A percentile compares a stretch with the other conserved stretches of the same genome.
Conservation (phyloP, 441 rosid genomes). For the Viola pubescens region DNA sequence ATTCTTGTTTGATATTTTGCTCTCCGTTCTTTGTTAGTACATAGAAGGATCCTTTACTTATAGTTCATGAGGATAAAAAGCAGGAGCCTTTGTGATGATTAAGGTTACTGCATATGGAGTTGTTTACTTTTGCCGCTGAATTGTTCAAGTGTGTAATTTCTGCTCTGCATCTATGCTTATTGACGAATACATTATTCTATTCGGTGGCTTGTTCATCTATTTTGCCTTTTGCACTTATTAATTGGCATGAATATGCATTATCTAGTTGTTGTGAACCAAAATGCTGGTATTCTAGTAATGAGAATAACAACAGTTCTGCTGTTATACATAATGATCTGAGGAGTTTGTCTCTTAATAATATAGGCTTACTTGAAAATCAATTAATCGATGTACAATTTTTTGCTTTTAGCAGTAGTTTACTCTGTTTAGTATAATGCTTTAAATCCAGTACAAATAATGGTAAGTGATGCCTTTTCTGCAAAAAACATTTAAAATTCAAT, state of each 20-base stretch:
- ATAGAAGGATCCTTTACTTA: constrained; percentile 86
- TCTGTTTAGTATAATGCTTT: constrained; percentile 21
- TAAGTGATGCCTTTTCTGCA: too few relatives aligned
- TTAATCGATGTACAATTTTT: too few relatives aligned
- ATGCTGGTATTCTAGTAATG: not conserved
- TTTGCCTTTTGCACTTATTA: not conserved
- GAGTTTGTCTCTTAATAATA: too few relatives aligned
- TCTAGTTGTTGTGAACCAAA: too few relatives aligned
- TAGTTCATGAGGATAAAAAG: constrained; percentile 55
- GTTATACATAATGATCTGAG: not conserved
- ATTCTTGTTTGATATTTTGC: not conserved
- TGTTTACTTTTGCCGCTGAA: too few relatives aligned
- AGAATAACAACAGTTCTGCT: not conserved
- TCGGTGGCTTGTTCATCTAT: too few relatives aligned
- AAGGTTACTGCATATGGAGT: constrained; percentile 38
- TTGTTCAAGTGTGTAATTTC: too few relatives aligned
- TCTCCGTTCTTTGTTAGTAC: constrained; percentile 4
- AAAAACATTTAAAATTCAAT: constrained; percentile 3
- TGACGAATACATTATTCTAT: too few relatives aligned
- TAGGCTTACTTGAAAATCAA: too few relatives aligned
- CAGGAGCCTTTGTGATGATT: constrained; percentile 79
- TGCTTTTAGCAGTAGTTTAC: too few relatives aligned
- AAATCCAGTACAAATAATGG: not conserved
- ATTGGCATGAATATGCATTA: not conserved
- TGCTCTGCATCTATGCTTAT: too few relatives aligned